These are phyloP conservation scores for Suhomyces bolitotheri DNA, from an alignment of 1,139 yeast species.

Conservation along the genomic window DNA sequence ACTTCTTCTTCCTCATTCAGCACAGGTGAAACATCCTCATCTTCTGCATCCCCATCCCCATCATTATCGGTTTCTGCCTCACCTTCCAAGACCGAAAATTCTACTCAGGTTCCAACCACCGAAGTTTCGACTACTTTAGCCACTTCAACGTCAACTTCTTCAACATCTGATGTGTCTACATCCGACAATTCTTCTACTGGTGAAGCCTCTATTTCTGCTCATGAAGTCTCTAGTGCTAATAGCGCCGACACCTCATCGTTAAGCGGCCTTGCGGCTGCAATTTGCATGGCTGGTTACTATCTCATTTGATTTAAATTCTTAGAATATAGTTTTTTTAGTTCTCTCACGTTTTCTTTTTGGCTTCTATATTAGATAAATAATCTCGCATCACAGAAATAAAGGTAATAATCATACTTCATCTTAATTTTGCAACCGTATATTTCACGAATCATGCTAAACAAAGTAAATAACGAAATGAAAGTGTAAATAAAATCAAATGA, in stretches of 20 bases:
- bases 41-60: background rate
- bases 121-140: constrained; percentile 1
- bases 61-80: constrained; percentile 1
- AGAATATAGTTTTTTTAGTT: constrained; percentile 2
- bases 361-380: background rate
- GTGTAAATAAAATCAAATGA: constrained; percentile 17
- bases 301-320: constrained; percentile 6
- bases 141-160: constrained; percentile 1
- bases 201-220: no score
- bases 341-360: background rate
- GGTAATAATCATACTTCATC: no score
- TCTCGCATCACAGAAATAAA: no score
- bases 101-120: constrained; percentile 2
- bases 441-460: background rate
- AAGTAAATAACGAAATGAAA: constrained; percentile 4
- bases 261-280: constrained; percentile 12
- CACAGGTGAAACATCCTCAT: background rate
- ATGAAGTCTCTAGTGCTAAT: no score
- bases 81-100: no score
- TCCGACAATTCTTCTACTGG: no score
- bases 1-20: constrained; percentile 3
- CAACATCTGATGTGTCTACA: no score
- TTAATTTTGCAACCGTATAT: background rate
- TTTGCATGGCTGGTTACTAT: constrained; percentile 12
- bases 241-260: no score